A percentile compares a stretch with the other conserved stretches of the same genome.
Evolutionary conservation across 2,329 filamentous ascomycete genomes (phyloP).

Genomic region (Tricladium varicosporioides): DNA sequence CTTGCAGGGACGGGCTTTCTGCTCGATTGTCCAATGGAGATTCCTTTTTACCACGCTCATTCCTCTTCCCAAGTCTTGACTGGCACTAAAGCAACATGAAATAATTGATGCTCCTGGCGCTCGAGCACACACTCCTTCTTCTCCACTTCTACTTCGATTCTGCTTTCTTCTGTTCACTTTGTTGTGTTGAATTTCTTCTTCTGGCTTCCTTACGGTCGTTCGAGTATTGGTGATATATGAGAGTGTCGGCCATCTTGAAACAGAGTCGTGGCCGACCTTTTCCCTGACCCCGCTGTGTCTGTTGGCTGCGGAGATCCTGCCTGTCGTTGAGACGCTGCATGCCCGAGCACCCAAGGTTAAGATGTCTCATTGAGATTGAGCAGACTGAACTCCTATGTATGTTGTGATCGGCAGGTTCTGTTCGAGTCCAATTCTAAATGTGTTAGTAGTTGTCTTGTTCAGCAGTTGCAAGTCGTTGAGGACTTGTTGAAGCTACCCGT

Average conservation of each 20-base stretch:
- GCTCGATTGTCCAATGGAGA: background rate
- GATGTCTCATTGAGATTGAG: background rate
- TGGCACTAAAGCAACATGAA: background rate
- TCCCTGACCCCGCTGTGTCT: background rate
- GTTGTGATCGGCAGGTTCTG: background rate
- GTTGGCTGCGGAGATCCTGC: background rate
- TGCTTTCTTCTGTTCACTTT: background rate
- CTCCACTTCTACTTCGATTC: background rate
- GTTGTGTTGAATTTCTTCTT: background rate
- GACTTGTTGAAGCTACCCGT: background rate
- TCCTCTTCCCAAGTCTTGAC: background rate
- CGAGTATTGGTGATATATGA: background rate
- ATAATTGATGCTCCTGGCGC: background rate
- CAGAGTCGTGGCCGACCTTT: background rate
- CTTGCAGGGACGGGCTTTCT: background rate
- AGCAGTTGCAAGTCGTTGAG: background rate
- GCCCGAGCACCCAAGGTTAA: background rate
- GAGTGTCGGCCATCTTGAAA: background rate
- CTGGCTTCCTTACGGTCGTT: background rate
- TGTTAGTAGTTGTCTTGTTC: background rate
- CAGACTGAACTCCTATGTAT: background rate
- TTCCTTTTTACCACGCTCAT: background rate
- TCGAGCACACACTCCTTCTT: background rate
- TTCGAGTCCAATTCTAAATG: background rate
- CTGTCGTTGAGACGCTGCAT: background rate